Percentiles rank a stretch among this genome's conserved stretches.
Conservation (phyloP, 2,329 filamentous ascomycete genomes). For the Aspergillus ruber region DNA sequence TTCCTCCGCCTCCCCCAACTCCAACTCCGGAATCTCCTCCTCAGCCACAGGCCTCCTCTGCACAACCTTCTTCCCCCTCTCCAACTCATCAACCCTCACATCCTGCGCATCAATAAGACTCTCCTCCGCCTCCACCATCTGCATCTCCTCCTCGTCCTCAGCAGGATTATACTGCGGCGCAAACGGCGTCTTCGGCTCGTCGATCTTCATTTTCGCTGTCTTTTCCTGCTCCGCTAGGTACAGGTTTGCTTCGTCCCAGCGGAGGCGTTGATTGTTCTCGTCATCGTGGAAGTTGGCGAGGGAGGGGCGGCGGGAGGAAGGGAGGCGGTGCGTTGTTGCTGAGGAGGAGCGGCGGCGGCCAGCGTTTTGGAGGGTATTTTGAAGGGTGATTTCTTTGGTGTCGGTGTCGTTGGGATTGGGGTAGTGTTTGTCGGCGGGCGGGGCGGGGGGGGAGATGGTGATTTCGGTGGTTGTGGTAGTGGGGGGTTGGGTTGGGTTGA, state of each 20-base stretch:
- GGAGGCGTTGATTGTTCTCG: conserved; percentile 66
- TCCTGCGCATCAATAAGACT: conserved; percentile 61
- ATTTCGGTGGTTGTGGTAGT: conserved; percentile 36
- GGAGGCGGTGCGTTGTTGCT: conserved; percentile 53
- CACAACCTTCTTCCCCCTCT: conserved; percentile 40
- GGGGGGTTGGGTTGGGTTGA: conserved; percentile 53
- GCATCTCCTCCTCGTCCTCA: conserved; percentile 71
- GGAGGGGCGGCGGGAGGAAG: conserved; percentile 65
- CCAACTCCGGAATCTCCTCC: conserved; percentile 85
- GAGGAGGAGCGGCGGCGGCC: conserved; percentile 81
- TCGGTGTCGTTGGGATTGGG: conserved; percentile 42
- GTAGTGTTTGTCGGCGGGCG: conserved; percentile 31
- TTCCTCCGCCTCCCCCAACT: conserved; percentile 87
- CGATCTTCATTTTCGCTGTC: conserved; percentile 96
- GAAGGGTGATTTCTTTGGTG: conserved; percentile 81
- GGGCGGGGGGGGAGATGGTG: conserved; percentile 37
- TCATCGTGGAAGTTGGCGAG: conserved; percentile 46
- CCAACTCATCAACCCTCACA: conserved; percentile 62
- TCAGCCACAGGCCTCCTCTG: conserved; percentile 45
- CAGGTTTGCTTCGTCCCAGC: conserved; percentile 98
- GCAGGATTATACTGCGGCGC: conserved; percentile 84
- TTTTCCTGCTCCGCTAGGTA: conserved; percentile 96
- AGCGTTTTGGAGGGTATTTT: conserved; percentile 92
- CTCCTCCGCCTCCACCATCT: conserved; percentile 23
- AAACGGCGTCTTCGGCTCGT: conserved; percentile 96